These are phyloP conservation scores for Debaryomyces sp. DNA, from an alignment of 1,139 yeast species.

Conservation along the genomic window DNA sequence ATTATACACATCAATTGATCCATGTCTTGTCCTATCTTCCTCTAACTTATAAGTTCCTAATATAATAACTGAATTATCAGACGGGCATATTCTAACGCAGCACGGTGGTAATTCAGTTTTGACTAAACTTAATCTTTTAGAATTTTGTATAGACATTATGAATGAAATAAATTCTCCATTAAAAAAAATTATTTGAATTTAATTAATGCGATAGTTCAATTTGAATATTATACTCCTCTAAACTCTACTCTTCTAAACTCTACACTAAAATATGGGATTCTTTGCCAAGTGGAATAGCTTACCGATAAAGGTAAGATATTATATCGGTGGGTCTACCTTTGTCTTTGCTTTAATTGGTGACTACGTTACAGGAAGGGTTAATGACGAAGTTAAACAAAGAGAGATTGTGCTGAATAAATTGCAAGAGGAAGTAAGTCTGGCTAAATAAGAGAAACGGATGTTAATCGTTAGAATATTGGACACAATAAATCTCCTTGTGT, in stretches of 20 bases:
- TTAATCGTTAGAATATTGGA: background rate
- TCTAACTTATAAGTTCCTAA: slow-evolving; percentile 83
- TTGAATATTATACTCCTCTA: too few relatives aligned
- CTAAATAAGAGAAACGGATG: background rate
- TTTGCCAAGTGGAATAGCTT: slow-evolving; percentile 51
- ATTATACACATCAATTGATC: slow-evolving; percentile 68
- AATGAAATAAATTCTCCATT: background rate
- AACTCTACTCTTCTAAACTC: background rate
- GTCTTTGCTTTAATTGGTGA: slow-evolving; percentile 55
- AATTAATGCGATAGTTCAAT: background rate
- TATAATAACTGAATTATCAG: slow-evolving; percentile 48
- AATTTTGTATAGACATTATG: slow-evolving; percentile 13
- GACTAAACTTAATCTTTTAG: slow-evolving; percentile 26
- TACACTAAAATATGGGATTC: slow-evolving; percentile 30
- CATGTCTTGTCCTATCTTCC: slow-evolving; percentile 60
- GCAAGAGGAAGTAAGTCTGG: background rate
- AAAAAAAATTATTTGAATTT: background rate
- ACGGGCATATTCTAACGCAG: slow-evolving; percentile 63
- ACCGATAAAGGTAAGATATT: slow-evolving; percentile 54
- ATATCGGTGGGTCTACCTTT: slow-evolving; percentile 57
- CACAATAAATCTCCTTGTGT: background rate
- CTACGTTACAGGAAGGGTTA: slow-evolving; percentile 47
- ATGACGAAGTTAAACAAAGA: slow-evolving; percentile 40
- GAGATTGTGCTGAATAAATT: slow-evolving; percentile 10
- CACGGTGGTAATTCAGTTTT: slow-evolving; percentile 78